Evolutionary conservation across 352 stramenopile species (phyloP).

Genomic region (Phytopythium kandeliae): DNA sequence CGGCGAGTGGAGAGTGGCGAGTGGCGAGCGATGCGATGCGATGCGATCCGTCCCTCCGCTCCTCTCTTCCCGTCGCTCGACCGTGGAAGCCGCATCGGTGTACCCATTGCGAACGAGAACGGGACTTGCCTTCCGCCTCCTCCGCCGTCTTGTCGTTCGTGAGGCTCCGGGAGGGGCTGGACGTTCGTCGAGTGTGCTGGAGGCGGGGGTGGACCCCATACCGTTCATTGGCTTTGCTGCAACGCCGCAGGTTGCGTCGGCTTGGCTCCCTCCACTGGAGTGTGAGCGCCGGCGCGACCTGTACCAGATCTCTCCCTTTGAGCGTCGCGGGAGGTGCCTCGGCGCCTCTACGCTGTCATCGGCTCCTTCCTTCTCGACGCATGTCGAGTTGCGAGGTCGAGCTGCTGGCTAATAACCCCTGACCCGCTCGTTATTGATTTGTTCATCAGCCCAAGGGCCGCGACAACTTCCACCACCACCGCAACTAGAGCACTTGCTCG

Average conservation of each 20-base stretch:
- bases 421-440: background rate
- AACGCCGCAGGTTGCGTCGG: conserved; percentile 1
- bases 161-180: background rate
- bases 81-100: conserved; percentile 35
- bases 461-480: conserved; percentile 72
- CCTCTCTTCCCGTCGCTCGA: background rate
- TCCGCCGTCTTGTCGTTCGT: background rate
- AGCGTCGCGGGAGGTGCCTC: background rate
- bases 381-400: conserved; percentile 29
- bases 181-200: conserved; percentile 4
- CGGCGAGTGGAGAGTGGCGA: background rate
- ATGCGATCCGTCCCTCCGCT: no score
- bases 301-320: background rate
- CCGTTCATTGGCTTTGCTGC: conserved; percentile 5
- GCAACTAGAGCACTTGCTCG: conserved; percentile 48
- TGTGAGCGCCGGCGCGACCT: background rate
- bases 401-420: conserved; percentile 5
- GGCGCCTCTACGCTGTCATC: conserved; percentile 21
- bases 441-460: conserved; percentile 19
- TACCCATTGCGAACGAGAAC: conserved; percentile 45
- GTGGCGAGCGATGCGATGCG: no score
- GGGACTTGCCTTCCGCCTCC: background rate
- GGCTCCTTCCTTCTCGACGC: conserved; percentile 28
- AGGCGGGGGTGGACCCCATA: background rate
- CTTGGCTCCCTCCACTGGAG: background rate